A percentile compares a stretch with the other conserved stretches of the same genome.
These are phyloP conservation scores for Chaetomium strumarium DNA, from an alignment of 2,329 filamentous ascomycete genomes.

Conservation along the genomic window DNA sequence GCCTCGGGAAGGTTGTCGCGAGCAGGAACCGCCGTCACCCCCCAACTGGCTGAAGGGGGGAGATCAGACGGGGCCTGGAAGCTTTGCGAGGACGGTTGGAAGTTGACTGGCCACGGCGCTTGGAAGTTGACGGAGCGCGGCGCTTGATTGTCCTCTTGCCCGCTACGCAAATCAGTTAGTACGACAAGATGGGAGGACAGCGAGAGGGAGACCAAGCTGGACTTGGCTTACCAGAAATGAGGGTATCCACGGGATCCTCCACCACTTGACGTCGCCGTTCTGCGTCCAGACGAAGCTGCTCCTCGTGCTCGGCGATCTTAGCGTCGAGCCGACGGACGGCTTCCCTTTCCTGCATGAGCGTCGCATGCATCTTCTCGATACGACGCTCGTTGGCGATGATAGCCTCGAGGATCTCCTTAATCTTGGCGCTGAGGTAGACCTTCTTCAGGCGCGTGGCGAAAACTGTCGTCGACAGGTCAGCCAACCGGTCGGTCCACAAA, in stretches of 20 bases:
- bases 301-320: neutral
- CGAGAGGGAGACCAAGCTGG: too few relatives aligned
- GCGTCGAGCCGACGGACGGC: neutral
- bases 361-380: neutral
- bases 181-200: too few relatives aligned
- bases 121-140: too few relatives aligned
- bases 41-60: neutral
- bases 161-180: too few relatives aligned
- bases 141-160: too few relatives aligned
- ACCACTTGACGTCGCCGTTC: neutral
- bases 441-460: conserved; percentile 5
- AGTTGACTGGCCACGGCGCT: too few relatives aligned
- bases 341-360: neutral
- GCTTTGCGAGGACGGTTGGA: too few relatives aligned
- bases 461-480: neutral
- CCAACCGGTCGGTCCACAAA: too few relatives aligned
- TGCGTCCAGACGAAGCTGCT: neutral
- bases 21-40: neutral
- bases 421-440: neutral
- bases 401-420: neutral
- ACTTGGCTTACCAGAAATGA: too few relatives aligned
- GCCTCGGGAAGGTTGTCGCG: too few relatives aligned
- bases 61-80: neutral
- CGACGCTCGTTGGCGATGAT: conserved; percentile 1
- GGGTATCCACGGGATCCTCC: neutral